Evolutionary conservation across 2,329 filamentous ascomycete genomes (phyloP), one percentile per base, ranked within the genome.

Genomic region (Pseudogymnoascus sp.): DNA sequence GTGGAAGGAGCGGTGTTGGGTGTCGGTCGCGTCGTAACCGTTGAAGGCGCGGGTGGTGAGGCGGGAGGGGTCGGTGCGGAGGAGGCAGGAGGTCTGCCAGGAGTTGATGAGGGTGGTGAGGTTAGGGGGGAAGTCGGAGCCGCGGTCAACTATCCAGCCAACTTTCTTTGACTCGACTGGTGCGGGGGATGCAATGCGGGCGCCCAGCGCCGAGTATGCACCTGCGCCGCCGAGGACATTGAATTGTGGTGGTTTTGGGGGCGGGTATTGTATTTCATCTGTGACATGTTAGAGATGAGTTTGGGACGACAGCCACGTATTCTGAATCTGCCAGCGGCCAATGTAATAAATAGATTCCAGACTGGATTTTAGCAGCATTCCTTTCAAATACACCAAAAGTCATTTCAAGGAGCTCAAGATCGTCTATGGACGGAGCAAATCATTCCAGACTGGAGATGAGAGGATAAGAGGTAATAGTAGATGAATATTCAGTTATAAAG

Each of bases 11-110:
- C 83, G 79, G 67, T 86, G 83, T 73, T 90, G 84, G 46, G 7
- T 26, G 24, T 56, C 46, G 61, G 85, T 81, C 33, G 84, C 82
- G 38, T 88, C 85, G 73, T 98, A 98, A 60, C 90, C 90, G 74
- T 98, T 98, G 91, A 91, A 96, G 53, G 89, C 93, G 53, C 91
- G 85, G 0, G 95, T 99, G 2, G 93, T 98, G 60, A 90, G 79
- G 24, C 90, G 85, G 6, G 81, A 75, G 1, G 80, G 78, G 62
- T 89, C 86, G 59, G 84, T 77, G 61, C 92, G 84, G 67, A 95
- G 78, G 14, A 91, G 71, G 19, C 85, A 89, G 5, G 84, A 84
- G 1, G 93, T 96, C 14, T 86, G 77, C 93, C 95, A 97, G 46
- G 84, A 81, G 12, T 82, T 76, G 68, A 99, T 86, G 46, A 84